Evolutionary conservation across 805 yeast species (phyloP), one percentile per base, ranked within the genome.

Genomic region (Osmozyma mogii): DNA sequence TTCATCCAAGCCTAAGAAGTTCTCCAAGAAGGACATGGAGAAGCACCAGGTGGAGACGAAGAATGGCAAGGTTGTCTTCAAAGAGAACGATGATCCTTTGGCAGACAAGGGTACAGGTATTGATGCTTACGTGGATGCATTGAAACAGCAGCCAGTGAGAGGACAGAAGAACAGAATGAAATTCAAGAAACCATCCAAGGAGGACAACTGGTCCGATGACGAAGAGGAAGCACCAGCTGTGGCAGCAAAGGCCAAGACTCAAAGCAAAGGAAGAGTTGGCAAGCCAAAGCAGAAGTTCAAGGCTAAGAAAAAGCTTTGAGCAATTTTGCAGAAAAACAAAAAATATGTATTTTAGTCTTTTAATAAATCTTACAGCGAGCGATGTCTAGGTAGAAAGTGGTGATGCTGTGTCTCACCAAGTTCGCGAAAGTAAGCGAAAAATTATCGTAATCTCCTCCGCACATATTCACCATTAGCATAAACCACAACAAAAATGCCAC

Each of bases 121-220:
- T 41, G 83, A 83, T 50, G 97, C 96, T 0, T 92, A 92, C 53
- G 72, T 87, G 41, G 96, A 87, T 38, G 98, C 98, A 5, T 85
- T 92, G 15, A 80, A 75, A 54, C 83, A 81, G 45, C 96, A 92
- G 15, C 97, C 97, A 17, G 76, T 87, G 3, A 79, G 95, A 57
- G 96, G 96, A 35, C 96, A 84, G 65, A 76, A 75, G 62, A 88
- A 88, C 57, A 85, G 76, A 61, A 72, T 89, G 68, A 89, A 87
- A 60, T 89, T 75, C 63, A 84, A 81, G 60, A 76, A 80, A 52
- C 70, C 75, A 28, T 65, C 67, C 31, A 64, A 65, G 28, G 69
- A 69, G 17, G 68, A 70, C 14, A 74, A 70, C 21, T 49, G 53
- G 44, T 53, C 54, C 32, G 72, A 65, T 27, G 78, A 69, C 36